A percentile compares a stretch with the other conserved stretches of the same genome.
Evolutionary conservation across 768 basidiomycete genomes (phyloP).

Genomic region (Hericium erinaceus): DNA sequence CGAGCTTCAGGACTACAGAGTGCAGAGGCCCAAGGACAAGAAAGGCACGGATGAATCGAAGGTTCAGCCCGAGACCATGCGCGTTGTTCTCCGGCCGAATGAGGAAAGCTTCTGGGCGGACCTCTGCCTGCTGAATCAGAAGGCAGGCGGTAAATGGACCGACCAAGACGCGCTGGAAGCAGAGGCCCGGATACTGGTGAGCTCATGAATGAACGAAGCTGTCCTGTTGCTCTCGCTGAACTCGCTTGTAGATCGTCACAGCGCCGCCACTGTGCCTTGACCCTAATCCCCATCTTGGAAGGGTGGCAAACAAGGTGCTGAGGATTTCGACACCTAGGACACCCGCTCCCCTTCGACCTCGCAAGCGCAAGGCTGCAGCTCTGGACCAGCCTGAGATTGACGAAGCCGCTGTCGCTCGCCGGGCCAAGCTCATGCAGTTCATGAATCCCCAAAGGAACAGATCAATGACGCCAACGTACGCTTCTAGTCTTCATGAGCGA

Average conservation of each 20-base stretch:
- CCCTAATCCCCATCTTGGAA: constrained; percentile 67
- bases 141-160: constrained; percentile 48
- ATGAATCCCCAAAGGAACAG: constrained; percentile 55
- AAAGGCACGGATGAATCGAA: constrained; percentile 30
- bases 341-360: constrained; percentile 43
- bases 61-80: constrained; percentile 31
- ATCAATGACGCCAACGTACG: constrained; percentile 41
- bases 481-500: neutral
- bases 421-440: constrained; percentile 68
- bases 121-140: constrained; percentile 59
- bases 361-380: constrained; percentile 63
- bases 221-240: neutral
- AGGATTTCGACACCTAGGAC: constrained; percentile 66
- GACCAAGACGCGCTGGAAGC: constrained; percentile 66
- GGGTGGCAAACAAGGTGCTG: constrained; percentile 66
- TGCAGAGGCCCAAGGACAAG: constrained; percentile 48
- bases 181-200: constrained; percentile 65
- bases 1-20: constrained; percentile 71
- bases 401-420: constrained; percentile 63
- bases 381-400: constrained; percentile 62
- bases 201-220: neutral
- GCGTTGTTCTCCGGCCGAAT: constrained; percentile 71
- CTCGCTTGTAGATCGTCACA: constrained; percentile 51
- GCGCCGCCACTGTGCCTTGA: constrained; percentile 70
- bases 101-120: constrained; percentile 74